These are phyloP conservation scores for Gnomoniopsis smithogilvyi DNA, from an alignment of 2,329 filamentous ascomycete genomes.

Conservation along the genomic window DNA sequence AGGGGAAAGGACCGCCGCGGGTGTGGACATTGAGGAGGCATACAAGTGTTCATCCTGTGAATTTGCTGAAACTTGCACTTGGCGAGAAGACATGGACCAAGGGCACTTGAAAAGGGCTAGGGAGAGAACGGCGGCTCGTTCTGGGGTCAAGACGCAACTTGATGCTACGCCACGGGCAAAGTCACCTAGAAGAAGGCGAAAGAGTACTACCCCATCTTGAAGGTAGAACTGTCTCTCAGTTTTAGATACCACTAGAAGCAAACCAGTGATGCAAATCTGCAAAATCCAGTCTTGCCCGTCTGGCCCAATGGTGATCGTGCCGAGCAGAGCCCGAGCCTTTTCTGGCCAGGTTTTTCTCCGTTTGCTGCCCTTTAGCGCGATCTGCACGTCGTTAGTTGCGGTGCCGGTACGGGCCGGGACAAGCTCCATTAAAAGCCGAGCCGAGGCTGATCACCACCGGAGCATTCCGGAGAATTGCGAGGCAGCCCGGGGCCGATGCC, in stretches of 20 bases:
- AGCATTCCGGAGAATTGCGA: not conserved
- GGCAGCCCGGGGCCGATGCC: not conserved
- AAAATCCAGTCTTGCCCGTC: not conserved
- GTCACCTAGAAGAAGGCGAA: slow-evolving; percentile 1
- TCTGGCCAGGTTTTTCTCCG: not conserved
- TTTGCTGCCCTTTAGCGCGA: not conserved
- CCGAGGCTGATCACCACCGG: not conserved
- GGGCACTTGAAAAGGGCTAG: slow-evolving; percentile 35
- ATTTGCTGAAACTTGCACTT: slow-evolving; percentile 74
- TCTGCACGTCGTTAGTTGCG: too few species aligned
- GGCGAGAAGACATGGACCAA: slow-evolving; percentile 69
- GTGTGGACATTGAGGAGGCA: slow-evolving; percentile 79
- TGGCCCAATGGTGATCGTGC: too few species aligned
- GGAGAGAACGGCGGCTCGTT: slow-evolving; percentile 9
- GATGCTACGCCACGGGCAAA: not conserved
- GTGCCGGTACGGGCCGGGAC: not conserved
- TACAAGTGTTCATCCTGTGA: slow-evolving; percentile 87
- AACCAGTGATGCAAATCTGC: not conserved
- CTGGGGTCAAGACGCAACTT: not conserved
- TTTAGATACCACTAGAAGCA: not conserved
- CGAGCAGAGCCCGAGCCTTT: too few species aligned
- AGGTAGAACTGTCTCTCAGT: not conserved
- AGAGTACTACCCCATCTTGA: not conserved
- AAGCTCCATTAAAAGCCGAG: not conserved
- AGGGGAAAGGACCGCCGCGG: slow-evolving; percentile 67